A percentile compares a stretch with the other conserved stretches of the same genome.
These are phyloP conservation scores for Sarcomyxa edulis DNA, from an alignment of 768 basidiomycete species.

Conservation along the genomic window DNA sequence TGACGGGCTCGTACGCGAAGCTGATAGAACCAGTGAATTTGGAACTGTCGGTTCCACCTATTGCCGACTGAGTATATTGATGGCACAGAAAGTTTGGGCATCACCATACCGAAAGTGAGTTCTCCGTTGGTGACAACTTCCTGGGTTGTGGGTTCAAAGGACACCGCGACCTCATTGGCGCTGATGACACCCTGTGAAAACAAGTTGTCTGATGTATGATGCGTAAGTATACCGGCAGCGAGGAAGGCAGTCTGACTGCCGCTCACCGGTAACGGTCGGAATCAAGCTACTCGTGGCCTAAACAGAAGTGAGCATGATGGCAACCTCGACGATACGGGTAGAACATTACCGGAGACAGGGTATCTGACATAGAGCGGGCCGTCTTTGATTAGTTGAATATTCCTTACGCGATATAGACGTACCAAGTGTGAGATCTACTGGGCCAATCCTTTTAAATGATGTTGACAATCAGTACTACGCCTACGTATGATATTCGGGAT, in stretches of 20 bases:
- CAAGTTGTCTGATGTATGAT: too few relatives aligned
- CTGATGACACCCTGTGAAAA: conserved; percentile 24
- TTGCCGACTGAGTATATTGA: too few relatives aligned
- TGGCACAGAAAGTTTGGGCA: too few relatives aligned
- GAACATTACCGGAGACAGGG: conserved; percentile 6
- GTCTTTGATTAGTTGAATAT: not conserved
- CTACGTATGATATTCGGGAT: too few relatives aligned
- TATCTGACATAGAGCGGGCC: conserved; percentile 6
- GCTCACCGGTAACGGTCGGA: conserved; percentile 42
- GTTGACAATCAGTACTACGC: not conserved
- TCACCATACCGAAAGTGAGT: conserved; percentile 20
- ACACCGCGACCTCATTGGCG: conserved; percentile 25
- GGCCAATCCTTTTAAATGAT: conserved; percentile 33
- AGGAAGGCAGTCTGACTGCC: too few relatives aligned
- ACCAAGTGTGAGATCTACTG: conserved; percentile 34
- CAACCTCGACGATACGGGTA: too few relatives aligned
- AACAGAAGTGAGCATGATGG: too few relatives aligned
- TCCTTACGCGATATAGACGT: conserved; percentile 10
- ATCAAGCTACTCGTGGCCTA: too few relatives aligned
- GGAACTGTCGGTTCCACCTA: conserved; percentile 21
- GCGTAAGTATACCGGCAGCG: too few relatives aligned
- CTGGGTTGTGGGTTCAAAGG: conserved; percentile 30
- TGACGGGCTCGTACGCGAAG: too few relatives aligned
- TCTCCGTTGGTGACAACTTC: conserved; percentile 15
- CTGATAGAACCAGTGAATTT: conserved; percentile 22